These are phyloP conservation scores for Colletotrichum simmondsii DNA, from an alignment of 2,329 filamentous ascomycete genomes.

Conservation along the genomic window DNA sequence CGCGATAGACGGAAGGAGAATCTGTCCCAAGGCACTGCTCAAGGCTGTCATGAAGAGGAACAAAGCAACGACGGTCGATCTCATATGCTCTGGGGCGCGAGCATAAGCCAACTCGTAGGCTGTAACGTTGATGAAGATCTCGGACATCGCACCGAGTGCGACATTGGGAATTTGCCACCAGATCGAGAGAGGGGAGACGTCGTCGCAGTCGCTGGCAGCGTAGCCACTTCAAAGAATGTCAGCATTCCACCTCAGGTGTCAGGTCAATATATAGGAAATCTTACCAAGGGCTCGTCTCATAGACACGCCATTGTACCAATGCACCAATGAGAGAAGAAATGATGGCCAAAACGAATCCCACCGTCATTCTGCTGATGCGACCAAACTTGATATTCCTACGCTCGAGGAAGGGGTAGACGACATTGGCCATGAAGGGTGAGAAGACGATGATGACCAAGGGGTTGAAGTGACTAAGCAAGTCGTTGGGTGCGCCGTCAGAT, in stretches of 20 bases:
- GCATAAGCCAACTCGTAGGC: constrained; percentile 76
- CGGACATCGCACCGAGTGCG: constrained; percentile 61
- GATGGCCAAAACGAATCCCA: constrained; percentile 63
- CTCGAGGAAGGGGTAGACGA: constrained; percentile 68
- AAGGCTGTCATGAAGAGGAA: constrained; percentile 69
- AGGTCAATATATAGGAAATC: neutral
- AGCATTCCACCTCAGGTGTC: neutral
- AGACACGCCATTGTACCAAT: constrained; percentile 68
- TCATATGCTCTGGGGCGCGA: constrained; percentile 74
- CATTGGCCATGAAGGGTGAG: constrained; percentile 61
- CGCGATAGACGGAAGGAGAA: constrained; percentile 52
- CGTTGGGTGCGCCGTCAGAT: constrained; percentile 66
- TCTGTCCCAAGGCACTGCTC: constrained; percentile 60
- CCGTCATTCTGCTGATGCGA: constrained; percentile 66
- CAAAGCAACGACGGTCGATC: constrained; percentile 66
- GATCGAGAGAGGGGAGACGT: constrained; percentile 57
- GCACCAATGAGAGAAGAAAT: constrained; percentile 66
- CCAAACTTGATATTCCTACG: constrained; percentile 64
- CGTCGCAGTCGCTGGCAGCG: constrained; percentile 52
- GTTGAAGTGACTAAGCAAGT: constrained; percentile 70
- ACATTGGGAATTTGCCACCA: constrained; percentile 62
- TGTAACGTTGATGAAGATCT: constrained; percentile 71
- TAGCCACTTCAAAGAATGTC: constrained; percentile 46
- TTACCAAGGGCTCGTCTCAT: constrained; percentile 62
- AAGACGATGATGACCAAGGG: constrained; percentile 69